Conservation (phyloP, 2,329 filamentous ascomycete genomes). For the Nemania bipapillata region DNA sequence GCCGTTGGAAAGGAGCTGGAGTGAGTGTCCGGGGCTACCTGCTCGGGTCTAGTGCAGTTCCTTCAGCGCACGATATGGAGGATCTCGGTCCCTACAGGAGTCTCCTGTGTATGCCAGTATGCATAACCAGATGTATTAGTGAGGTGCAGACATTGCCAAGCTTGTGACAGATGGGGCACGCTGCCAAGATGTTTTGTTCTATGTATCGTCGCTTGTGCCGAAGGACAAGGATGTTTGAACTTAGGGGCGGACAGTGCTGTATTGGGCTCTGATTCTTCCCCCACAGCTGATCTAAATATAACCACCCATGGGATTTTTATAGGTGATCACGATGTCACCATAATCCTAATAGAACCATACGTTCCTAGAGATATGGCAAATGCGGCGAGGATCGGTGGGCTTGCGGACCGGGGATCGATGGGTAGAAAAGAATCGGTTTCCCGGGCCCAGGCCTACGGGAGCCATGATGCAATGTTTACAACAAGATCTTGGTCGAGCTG, state of each 20-base stretch:
- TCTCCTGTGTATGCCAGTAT: not conserved
- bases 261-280: not conserved
- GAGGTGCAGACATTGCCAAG: constrained; percentile 2
- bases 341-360: constrained; percentile 25
- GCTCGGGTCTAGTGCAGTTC: constrained; percentile 20
- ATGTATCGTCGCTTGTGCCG: not conserved
- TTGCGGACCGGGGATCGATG: not conserved
- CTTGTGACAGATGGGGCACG: constrained; percentile 21
- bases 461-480: constrained; percentile 2
- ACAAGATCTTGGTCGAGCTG: not conserved
- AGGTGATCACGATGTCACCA: constrained; percentile 33
- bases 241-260: not conserved
- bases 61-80: constrained; percentile 4
- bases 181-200: constrained; percentile 2
- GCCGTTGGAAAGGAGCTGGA: constrained; percentile 11
- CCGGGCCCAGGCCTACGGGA: not conserved
- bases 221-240: not conserved
- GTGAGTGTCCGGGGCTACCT: constrained; percentile 4
- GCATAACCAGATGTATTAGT: constrained; percentile 9
- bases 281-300: constrained; percentile 36
- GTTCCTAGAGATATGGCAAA: constrained; percentile 3
- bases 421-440: constrained; percentile 25
- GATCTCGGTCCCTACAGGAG: not conserved
- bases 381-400: constrained; percentile 21
- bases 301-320: constrained; percentile 34